A percentile compares a stretch with the other conserved stretches of the same genome.
Conservation (phyloP, 2,329 filamentous ascomycete species). For the Penicillium sp. region DNA sequence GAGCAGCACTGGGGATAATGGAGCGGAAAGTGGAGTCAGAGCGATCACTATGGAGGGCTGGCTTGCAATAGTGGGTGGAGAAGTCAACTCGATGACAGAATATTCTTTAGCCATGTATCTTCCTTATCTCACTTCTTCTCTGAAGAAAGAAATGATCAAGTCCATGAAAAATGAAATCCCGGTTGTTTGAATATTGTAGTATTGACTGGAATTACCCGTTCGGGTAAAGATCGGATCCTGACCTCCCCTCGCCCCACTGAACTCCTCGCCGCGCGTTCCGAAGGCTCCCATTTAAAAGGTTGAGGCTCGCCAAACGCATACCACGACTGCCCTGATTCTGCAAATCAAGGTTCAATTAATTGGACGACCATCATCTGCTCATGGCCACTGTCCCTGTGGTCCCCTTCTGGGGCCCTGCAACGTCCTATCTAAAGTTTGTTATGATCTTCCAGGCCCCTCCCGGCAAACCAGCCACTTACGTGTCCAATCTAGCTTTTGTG, state of each 20-base stretch:
- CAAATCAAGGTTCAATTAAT: neutral
- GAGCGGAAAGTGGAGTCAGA: neutral
- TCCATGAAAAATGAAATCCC: neutral
- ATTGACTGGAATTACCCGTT: neutral
- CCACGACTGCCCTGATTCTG: neutral
- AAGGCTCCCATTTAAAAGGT: constrained; percentile 1
- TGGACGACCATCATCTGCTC: neutral
- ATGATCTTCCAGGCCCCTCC: neutral
- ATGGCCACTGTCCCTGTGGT: constrained; percentile 9
- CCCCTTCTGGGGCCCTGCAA: constrained; percentile 35
- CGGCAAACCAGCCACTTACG: constrained; percentile 1
- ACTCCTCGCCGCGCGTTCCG: constrained; percentile 7
- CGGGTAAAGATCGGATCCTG: constrained; percentile 3
- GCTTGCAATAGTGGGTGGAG: neutral
- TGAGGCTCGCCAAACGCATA: neutral
- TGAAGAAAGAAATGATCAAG: neutral
- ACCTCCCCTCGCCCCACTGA: neutral
- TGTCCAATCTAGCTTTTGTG: constrained; percentile 30
- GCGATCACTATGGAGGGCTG: neutral
- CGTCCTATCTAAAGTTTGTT: constrained; percentile 36
- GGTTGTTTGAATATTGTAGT: neutral
- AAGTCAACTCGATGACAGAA: too few relatives aligned
- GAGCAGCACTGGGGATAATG: neutral
- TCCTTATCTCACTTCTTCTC: neutral
- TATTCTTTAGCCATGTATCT: neutral